These are phyloP conservation scores for Hortiboletus flavorubellus DNA, from an alignment of 768 basidiomycete species.

Conservation along the genomic window DNA sequence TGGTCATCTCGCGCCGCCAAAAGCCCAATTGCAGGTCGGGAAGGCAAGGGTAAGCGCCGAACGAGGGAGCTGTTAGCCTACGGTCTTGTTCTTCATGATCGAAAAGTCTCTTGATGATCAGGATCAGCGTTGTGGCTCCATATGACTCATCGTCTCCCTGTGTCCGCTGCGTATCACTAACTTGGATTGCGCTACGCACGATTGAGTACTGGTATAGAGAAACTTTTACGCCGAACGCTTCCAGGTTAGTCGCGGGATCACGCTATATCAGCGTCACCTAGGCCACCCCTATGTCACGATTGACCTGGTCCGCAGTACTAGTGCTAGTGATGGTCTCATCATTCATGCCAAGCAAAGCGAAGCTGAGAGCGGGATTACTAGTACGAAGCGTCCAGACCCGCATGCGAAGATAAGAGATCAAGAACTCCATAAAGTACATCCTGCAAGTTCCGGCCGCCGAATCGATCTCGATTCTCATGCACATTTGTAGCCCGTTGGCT, in stretches of 20 bases:
- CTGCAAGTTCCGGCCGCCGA: too few relatives aligned
- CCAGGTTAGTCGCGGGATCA: constrained; percentile 2
- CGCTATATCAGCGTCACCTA: constrained; percentile 11
- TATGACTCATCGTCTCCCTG: constrained; percentile 46
- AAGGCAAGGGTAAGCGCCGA: constrained; percentile 38
- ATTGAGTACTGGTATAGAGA: constrained; percentile 43
- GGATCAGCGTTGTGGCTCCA: background rate
- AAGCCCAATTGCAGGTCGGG: constrained; percentile 56
- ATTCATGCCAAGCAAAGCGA: too few relatives aligned
- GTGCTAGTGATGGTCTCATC: too few relatives aligned
- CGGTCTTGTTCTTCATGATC: constrained; percentile 58
- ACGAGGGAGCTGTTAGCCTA: constrained; percentile 29
- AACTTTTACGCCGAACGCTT: constrained; percentile 36
- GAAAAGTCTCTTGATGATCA: constrained; percentile 49
- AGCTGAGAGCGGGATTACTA: too few relatives aligned
- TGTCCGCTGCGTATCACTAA: background rate
- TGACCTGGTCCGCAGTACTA: constrained; percentile 39
- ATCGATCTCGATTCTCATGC: too few relatives aligned
- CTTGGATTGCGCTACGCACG: constrained; percentile 24
- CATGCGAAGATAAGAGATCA: too few relatives aligned
- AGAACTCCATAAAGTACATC: too few relatives aligned
- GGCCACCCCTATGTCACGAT: constrained; percentile 56
- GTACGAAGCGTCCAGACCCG: too few relatives aligned
- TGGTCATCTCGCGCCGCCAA: constrained; percentile 60
- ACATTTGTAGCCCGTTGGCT: too few relatives aligned